phyloP scores from a whole-genome alignment of 1,284 basidiomycete species.

The Rhodotorula sp. region DNA sequence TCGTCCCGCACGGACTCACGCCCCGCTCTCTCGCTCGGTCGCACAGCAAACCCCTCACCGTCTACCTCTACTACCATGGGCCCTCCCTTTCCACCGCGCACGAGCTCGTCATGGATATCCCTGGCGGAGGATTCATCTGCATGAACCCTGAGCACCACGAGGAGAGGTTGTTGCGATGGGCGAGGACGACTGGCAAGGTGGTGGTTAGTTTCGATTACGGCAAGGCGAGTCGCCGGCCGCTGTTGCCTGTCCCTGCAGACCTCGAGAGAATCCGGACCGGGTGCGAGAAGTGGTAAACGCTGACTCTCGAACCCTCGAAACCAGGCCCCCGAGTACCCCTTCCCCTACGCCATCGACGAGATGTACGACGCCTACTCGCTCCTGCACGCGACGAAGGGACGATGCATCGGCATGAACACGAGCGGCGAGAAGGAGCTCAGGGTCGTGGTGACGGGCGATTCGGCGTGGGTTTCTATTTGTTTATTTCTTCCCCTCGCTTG shows the following conservation, averaged over 20 bases:
- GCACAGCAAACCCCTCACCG: constrained; percentile 74
- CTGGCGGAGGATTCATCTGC: constrained; percentile 92
- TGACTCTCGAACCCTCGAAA: background rate
- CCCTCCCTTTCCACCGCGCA: constrained; percentile 66
- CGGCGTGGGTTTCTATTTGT: constrained; percentile 78
- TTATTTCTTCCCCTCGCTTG: no score
- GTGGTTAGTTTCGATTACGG: constrained; percentile 89
- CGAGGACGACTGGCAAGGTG: constrained; percentile 71
- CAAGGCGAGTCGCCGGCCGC: constrained; percentile 62
- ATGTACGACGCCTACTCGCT: constrained; percentile 84
- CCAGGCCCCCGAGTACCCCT: constrained; percentile 60
- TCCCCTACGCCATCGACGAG: constrained; percentile 92
- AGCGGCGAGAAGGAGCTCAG: constrained; percentile 65
- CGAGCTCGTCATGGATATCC: constrained; percentile 85
- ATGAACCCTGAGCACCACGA: constrained; percentile 95
- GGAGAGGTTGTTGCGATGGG: constrained; percentile 86
- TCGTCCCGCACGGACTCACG: no score
- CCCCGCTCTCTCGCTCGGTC: constrained; percentile 3
- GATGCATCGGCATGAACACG: constrained; percentile 70
- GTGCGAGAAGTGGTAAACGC: no score
- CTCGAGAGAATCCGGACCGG: no score
- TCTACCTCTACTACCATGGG: constrained; percentile 78
- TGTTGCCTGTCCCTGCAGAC: no score
- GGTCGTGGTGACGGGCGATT: constrained; percentile 80
- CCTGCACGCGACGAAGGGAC: constrained; percentile 74